phyloP scores from a whole-genome alignment of 441 rosid genomes.

The Erodium texanum region DNA sequence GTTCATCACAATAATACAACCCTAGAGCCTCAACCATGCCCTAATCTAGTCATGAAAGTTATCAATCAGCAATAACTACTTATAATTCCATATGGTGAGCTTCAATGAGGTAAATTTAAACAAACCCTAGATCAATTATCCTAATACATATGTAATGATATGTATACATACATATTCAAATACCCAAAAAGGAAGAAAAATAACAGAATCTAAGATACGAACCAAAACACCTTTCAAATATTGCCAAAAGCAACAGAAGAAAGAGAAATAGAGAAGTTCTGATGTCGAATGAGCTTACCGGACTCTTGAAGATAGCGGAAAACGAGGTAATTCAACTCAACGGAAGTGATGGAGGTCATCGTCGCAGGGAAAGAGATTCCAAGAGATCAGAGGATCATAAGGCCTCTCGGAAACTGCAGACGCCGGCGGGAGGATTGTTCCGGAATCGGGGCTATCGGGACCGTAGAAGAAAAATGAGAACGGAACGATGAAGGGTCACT shows the following conservation, averaged over 20 bases:
- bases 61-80: not conserved
- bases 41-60: not conserved
- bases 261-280: not conserved
- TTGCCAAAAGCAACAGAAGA: not conserved
- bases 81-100: not conserved
- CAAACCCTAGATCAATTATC: conserved; percentile 2
- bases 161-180: not conserved
- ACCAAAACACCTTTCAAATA: not conserved
- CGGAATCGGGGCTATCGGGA: not conserved
- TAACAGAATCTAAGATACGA: not conserved
- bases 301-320: conserved; percentile 97
- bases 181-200: not conserved
- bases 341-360: conserved; percentile 71
- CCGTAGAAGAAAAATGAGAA: not conserved
- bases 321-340: conserved; percentile 75
- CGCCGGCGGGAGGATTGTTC: not conserved
- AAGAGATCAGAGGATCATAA: conserved; percentile 12
- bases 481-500: not conserved
- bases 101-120: not conserved
- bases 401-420: not conserved
- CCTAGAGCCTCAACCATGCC: not conserved
- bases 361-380: conserved; percentile 18
- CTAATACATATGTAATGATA: not conserved
- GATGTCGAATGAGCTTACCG: conserved; percentile 28
- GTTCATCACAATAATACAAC: not conserved